These are phyloP conservation scores for Hyphopichia wangnamkhiaoensis DNA, from an alignment of 1,139 yeast species.

Conservation along the genomic window DNA sequence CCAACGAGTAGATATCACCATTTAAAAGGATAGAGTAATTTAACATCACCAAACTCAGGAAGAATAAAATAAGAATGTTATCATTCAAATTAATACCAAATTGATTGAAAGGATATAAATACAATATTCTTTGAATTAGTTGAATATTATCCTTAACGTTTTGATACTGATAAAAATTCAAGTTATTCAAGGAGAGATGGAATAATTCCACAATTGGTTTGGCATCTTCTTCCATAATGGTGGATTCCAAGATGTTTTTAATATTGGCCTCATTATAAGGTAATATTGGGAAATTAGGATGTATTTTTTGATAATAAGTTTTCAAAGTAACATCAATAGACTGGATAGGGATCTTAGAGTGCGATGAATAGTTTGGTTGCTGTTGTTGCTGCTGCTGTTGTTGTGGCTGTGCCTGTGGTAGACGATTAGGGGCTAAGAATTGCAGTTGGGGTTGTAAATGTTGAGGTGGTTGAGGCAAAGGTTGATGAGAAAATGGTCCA, in stretches of 20 bases:
- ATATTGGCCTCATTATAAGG: conserved; percentile 47
- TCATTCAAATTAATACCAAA: conserved; percentile 25
- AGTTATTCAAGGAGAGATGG: conserved; percentile 48
- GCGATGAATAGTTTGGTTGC: conserved; percentile 5
- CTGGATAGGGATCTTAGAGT: conserved; percentile 13
- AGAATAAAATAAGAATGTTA: conserved; percentile 36
- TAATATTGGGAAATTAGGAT: conserved; percentile 56
- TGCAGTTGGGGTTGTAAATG: background rate
- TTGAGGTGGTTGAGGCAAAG: conserved; percentile 3
- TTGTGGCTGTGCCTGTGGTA: background rate
- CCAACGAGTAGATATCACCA: conserved; percentile 59
- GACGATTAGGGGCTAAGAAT: background rate
- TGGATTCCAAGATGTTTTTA: conserved; percentile 19
- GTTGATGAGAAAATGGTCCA: background rate
- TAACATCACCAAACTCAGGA: conserved; percentile 50
- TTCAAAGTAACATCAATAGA: conserved; percentile 25
- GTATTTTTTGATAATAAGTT: conserved; percentile 55
- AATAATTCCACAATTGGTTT: conserved; percentile 50
- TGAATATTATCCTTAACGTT: conserved; percentile 31
- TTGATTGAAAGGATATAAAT: conserved; percentile 44
- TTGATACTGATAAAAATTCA: conserved; percentile 39
- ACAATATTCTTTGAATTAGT: conserved; percentile 42
- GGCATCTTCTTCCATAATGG: conserved; percentile 33
- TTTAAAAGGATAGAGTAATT: conserved; percentile 59
- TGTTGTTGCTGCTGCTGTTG: conserved; percentile 4